Base-by-base conservation (phyloP, 2,329 filamentous ascomycete species). In the Nemania abortiva region DNA sequence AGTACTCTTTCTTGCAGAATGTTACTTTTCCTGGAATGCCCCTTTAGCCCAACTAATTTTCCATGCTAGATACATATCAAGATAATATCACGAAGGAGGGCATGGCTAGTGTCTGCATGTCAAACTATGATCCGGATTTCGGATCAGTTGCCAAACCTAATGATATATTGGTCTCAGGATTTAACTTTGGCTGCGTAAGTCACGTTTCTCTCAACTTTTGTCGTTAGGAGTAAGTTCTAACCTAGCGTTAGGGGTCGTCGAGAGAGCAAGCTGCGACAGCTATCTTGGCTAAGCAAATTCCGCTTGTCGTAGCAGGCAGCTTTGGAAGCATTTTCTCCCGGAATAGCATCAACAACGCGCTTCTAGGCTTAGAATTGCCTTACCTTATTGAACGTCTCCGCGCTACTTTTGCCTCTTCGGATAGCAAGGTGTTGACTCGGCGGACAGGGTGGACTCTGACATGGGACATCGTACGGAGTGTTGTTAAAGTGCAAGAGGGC, bases 101-200 rank as follows among this genome's bases (percentile, higher is more conserved):
- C 65, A 98, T 98, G 95, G 93, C 94, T 92, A 73, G 94, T 95
- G 0, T 95, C 92, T 81, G n/a, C n/a, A 98, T 98, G 94, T 88
- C 92, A 79, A 98, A 98, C 85, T 98, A 97, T 82, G 95, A 98
- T 78, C 82, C 84, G 0, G n/a, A 29, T 1, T 68, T 68, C 13
- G 0, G 18, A 6, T 24, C n/a, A 0, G 31, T 42, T 2, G 20
- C 53, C 6, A 50, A 42, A 4, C 13, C 42, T 22, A 15, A 13
- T 6, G 58, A 69, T 34, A 53, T 69, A 2, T 24, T 65, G 0
- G 62, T 66, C 0, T 22, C 18, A 0, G 62, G 49, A 0, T 59
- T 13, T 18, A 55, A 39, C 31, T 66, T 66, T 29, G 63, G 63
- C 3, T 45, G n/a, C n/a, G n/a, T n/a, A n/a, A n/a, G n/a, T n/a